Evolutionary conservation across 2,329 filamentous ascomycete genomes (phyloP).

Genomic region (Fusarium sp.): DNA sequence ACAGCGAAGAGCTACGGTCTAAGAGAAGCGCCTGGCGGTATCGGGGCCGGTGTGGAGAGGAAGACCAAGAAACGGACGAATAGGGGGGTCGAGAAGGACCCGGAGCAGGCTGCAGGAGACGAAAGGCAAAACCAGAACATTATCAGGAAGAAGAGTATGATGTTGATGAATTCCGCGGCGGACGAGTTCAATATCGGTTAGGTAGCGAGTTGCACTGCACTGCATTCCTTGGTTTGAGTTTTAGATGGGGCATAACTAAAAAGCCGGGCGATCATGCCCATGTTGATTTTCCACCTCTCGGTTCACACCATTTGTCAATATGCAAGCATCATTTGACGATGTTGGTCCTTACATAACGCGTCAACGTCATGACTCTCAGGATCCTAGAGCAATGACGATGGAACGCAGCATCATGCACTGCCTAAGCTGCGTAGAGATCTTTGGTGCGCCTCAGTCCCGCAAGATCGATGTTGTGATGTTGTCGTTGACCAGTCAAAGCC

Average conservation of each 20-base stretch:
- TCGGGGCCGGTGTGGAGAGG: slow-evolving; percentile 68
- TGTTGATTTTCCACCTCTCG: slow-evolving; percentile 10
- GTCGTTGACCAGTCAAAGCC: slow-evolving; percentile 28
- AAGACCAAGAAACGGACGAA: slow-evolving; percentile 56
- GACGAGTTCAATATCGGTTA: slow-evolving; percentile 77
- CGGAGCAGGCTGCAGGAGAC: slow-evolving; percentile 52
- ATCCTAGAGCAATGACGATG: slow-evolving; percentile 20
- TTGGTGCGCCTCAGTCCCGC: slow-evolving; percentile 11
- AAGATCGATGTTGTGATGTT: slow-evolving; percentile 12
- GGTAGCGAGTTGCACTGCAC: slow-evolving; percentile 7
- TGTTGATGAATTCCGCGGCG: slow-evolving; percentile 71
- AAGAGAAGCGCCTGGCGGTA: slow-evolving; percentile 86
- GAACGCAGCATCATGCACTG: slow-evolving; percentile 10
- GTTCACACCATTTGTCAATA: slow-evolving; percentile 4
- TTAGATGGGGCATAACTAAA: slow-evolving; percentile 31
- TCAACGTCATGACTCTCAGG: slow-evolving; percentile 24
- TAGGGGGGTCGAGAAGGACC: slow-evolving; percentile 50
- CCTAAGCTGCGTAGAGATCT: slow-evolving; percentile 15
- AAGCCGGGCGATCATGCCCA: slow-evolving; percentile 27
- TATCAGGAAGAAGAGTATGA: slow-evolving; percentile 70
- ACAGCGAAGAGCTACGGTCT: slow-evolving; percentile 93
- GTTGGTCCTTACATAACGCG: neutral
- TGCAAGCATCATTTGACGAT: neutral
- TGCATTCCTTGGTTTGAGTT: slow-evolving; percentile 29
- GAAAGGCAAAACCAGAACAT: slow-evolving; percentile 54